phyloP scores from a whole-genome alignment of 1,284 basidiomycete genomes.

The Xanthoconium separans region DNA sequence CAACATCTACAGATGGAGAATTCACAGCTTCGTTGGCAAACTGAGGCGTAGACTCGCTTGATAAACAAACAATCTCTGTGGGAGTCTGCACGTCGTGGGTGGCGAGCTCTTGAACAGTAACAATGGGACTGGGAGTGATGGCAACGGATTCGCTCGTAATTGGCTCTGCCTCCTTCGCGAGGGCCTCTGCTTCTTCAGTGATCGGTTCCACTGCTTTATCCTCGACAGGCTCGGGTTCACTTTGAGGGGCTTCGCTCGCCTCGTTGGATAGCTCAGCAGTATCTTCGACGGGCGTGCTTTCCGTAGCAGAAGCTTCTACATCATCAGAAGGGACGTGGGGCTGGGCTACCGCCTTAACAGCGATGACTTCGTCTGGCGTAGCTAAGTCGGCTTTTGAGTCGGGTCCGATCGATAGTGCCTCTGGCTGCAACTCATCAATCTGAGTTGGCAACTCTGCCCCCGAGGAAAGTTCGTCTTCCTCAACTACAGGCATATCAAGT shows the following conservation, averaged over 20 bases:
- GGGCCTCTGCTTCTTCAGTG: background rate
- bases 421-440: background rate
- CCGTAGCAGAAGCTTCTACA: background rate
- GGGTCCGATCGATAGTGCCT: background rate
- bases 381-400: slow-evolving; percentile 3
- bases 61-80: slow-evolving; percentile 1
- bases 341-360: background rate
- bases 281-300: background rate
- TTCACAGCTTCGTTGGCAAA: slow-evolving; percentile 4
- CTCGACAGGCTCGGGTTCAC: background rate
- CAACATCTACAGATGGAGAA: background rate
- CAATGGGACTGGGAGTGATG: slow-evolving; percentile 1
- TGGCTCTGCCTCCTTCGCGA: background rate
- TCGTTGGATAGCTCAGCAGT: background rate
- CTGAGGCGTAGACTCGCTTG: slow-evolving; percentile 12
- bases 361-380: background rate
- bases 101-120: background rate
- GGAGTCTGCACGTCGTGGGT: slow-evolving; percentile 2
- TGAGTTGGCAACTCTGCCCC: slow-evolving; percentile 14
- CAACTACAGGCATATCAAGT: background rate
- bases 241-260: background rate
- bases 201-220: background rate
- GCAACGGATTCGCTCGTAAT: slow-evolving; percentile 1
- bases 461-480: background rate
- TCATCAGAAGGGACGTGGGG: background rate